Base-by-base conservation (phyloP, 768 basidiomycete genomes). In the Tylopilus cervinicoccineus region DNA sequence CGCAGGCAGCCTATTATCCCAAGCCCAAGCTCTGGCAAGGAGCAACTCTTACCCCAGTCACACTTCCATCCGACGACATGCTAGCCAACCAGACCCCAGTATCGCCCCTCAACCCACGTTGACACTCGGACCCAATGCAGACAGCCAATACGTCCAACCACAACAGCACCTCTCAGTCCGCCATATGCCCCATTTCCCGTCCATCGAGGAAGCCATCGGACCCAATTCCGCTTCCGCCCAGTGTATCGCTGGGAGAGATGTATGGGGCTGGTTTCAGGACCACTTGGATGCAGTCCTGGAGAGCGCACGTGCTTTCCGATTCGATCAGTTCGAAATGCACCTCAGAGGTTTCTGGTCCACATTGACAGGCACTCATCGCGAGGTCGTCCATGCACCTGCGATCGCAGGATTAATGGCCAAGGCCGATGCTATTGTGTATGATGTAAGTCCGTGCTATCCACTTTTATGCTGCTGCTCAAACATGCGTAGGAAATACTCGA, bases 251-350 rank as follows among this genome's bases (percentile, higher is more conserved):
- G 91, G 88, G 24, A 80, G 87, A 56, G 88, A 90, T 66, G 87
- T 91, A 6, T 95, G 93, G 93, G 78, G 75, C 26, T 90, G 88
- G 84, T 95, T 95, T 75, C 86, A 88, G 66, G 86, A 91, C 48
- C 93, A 95, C 72, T 75, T 93, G 52, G 90, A 94, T 67, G 73
- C 84, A 1, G 75, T 94, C 39, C 70, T 93, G 27, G 88, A 91
- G 56, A 84, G 80, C 57, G 80, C 92, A 36, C 74, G 87, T 46
- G 72, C 79, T 16, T 87, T 85, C 72, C 78, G 89, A 32, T 88
- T 92, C 58, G 92, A 94, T 68, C 87, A 91, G 67, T 93, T 93
- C 60, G 91, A 94, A 66, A 80, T 91, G 71, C 81, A 90, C 59
- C 69, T 93, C 37, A 81, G 91, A 39, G 79, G 83, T 11, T 95